phyloP scores from a whole-genome alignment of 1,284 basidiomycete genomes.

The Heterobasidion occidentale region DNA sequence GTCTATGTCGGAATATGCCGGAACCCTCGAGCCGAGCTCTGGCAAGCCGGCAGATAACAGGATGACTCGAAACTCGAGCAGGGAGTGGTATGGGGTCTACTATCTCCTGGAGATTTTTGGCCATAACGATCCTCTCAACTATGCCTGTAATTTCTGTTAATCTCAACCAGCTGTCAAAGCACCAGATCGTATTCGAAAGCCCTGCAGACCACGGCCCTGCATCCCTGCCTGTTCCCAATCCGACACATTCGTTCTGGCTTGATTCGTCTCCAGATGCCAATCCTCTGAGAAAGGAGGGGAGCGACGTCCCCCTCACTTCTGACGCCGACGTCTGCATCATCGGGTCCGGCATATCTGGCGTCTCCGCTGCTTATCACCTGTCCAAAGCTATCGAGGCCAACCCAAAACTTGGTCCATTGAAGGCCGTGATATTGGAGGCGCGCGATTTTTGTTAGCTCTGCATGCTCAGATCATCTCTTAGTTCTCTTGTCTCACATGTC shows the following conservation, averaged over 20 bases:
- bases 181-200: slow-evolving; percentile 1
- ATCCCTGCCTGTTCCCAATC: slow-evolving; percentile 32
- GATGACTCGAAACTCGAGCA: too few relatives aligned
- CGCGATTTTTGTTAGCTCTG: slow-evolving; percentile 64
- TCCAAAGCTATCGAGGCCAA: slow-evolving; percentile 27
- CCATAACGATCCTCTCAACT: not conserved
- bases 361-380: slow-evolving; percentile 64
- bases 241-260: slow-evolving; percentile 68
- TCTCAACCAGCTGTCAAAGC: not conserved
- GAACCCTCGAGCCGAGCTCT: too few relatives aligned
- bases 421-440: slow-evolving; percentile 61
- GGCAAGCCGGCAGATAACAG: too few relatives aligned
- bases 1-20: too few relatives aligned
- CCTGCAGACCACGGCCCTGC: not conserved
- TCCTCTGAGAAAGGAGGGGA: slow-evolving; percentile 57
- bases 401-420: slow-evolving; percentile 21
- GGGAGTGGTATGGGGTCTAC: not conserved
- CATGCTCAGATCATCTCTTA: not conserved
- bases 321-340: slow-evolving; percentile 70
- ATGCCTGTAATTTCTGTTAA: not conserved
- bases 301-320: slow-evolving; percentile 42
- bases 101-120: not conserved
- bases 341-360: slow-evolving; percentile 72
- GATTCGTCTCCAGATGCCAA: slow-evolving; percentile 47
- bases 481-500: not conserved